These are phyloP conservation scores for Aspergillus asperescens DNA, from an alignment of 495 filamentous ascomycete species.

Conservation along the genomic window DNA sequence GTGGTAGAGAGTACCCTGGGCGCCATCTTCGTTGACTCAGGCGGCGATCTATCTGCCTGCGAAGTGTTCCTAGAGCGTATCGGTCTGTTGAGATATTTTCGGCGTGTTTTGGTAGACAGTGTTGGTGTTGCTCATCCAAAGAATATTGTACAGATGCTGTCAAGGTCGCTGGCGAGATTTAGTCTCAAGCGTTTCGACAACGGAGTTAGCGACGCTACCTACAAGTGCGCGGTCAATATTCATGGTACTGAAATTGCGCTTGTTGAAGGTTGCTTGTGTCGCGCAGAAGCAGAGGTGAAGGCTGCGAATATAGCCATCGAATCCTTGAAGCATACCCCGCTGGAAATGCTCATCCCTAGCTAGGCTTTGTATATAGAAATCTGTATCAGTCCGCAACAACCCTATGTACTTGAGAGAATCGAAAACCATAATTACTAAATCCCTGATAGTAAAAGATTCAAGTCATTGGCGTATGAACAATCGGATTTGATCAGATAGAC, in stretches of 20 bases:
- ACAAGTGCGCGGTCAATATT: not conserved
- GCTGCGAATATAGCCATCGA: constrained; percentile 22
- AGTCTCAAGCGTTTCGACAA: not conserved
- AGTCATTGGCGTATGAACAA: no score
- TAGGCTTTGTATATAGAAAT: not conserved
- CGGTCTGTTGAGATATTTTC: constrained; percentile 59
- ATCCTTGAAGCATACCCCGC: not conserved
- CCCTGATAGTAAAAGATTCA: no score
- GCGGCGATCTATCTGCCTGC: constrained; percentile 53
- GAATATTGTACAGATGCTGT: constrained; percentile 59
- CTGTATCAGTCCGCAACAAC: no score
- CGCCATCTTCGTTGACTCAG: no score
- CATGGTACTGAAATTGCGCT: not conserved
- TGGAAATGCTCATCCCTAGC: not conserved
- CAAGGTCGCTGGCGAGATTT: constrained; percentile 26
- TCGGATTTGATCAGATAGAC: not conserved
- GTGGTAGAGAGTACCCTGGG: no score
- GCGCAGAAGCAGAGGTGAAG: constrained; percentile 26
- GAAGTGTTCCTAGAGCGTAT: constrained; percentile 52
- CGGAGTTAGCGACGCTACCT: not conserved
- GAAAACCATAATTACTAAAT: no score
- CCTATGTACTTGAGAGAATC: no score
- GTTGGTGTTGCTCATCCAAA: constrained; percentile 69
- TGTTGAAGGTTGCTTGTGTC: constrained; percentile 15
- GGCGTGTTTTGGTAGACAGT: constrained; percentile 52